Percentiles rank a stretch among this genome's conserved stretches.
These are phyloP conservation scores for Mortierella sp. DNA, from an alignment of 371 early-diverging fungal genomes.

Conservation along the genomic window DNA sequence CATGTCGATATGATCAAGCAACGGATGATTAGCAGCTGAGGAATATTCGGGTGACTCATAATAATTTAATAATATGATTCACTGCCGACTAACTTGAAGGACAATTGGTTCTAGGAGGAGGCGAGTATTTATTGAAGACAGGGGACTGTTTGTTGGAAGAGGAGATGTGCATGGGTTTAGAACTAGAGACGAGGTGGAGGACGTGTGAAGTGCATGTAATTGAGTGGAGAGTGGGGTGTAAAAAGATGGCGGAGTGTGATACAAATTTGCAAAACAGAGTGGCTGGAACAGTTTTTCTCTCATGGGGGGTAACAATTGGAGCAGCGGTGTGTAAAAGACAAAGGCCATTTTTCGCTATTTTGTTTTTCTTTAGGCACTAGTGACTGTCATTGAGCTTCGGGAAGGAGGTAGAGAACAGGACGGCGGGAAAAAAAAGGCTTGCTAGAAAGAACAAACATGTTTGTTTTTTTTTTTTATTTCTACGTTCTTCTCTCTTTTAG, in stretches of 20 bases:
- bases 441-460: too few relatives aligned
- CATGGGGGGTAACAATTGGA: neutral
- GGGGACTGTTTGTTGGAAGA: neutral
- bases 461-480: too few relatives aligned
- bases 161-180: too few relatives aligned
- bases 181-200: too few relatives aligned
- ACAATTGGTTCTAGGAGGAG: slow-evolving; percentile 18
- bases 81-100: slow-evolving; percentile 59
- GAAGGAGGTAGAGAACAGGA: too few relatives aligned
- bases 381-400: too few relatives aligned
- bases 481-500: too few relatives aligned
- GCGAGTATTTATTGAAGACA: neutral
- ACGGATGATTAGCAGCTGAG: slow-evolving; percentile 60
- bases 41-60: slow-evolving; percentile 55
- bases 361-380: too few relatives aligned
- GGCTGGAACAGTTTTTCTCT: neutral
- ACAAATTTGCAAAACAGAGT: neutral
- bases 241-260: neutral
- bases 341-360: too few relatives aligned
- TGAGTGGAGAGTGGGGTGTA: neutral
- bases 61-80: slow-evolving; percentile 58
- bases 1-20: slow-evolving; percentile 26
- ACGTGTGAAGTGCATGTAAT: neutral
- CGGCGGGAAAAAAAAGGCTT: too few relatives aligned
- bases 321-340: too few relatives aligned